A percentile compares a stretch with the other conserved stretches of the same genome.
Evolutionary conservation across 192 early-diverging fungal species (phyloP).

Genomic region (Jimgerdemannia lactiflua): DNA sequence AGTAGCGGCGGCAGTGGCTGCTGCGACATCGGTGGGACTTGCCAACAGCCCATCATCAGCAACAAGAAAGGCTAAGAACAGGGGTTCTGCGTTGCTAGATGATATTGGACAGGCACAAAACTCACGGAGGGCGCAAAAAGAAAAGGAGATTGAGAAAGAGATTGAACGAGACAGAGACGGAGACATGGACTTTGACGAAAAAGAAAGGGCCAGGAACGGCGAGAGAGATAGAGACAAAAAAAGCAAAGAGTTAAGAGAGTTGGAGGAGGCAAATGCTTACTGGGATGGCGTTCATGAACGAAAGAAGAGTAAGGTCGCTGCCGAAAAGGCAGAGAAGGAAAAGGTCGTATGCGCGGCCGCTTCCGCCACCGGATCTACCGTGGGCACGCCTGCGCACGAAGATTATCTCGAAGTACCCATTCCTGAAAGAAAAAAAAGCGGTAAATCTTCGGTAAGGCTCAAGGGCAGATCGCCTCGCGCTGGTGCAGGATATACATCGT

Average conservation of each 20-base stretch:
- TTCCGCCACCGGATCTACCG: constrained; percentile 7
- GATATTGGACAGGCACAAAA: constrained; percentile 53
- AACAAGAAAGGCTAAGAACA: constrained; percentile 25
- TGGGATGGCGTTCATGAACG: constrained; percentile 33
- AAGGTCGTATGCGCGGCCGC: background rate
- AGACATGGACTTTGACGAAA: background rate
- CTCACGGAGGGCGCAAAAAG: constrained; percentile 28
- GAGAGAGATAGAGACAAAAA: constrained; percentile 13
- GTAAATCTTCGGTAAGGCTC: background rate
- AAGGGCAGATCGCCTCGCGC: background rate
- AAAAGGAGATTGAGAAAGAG: constrained; percentile 34
- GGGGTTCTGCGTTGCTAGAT: constrained; percentile 39
- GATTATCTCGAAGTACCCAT: background rate
- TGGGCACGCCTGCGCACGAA: background rate
- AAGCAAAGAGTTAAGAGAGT: constrained; percentile 39
- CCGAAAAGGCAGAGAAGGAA: constrained; percentile 15
- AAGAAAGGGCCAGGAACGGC: background rate
- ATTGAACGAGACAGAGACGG: background rate
- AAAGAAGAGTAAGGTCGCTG: background rate
- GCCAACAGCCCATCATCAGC: constrained; percentile 29
- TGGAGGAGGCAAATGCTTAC: constrained; percentile 37
- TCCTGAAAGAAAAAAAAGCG: background rate
- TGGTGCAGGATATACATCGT: background rate
- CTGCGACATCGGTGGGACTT: constrained; percentile 23
- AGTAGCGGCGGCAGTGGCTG: constrained; percentile 29